phyloP scores from a whole-genome alignment of 2,329 filamentous ascomycete genomes.

The Botryotinia convoluta region DNA sequence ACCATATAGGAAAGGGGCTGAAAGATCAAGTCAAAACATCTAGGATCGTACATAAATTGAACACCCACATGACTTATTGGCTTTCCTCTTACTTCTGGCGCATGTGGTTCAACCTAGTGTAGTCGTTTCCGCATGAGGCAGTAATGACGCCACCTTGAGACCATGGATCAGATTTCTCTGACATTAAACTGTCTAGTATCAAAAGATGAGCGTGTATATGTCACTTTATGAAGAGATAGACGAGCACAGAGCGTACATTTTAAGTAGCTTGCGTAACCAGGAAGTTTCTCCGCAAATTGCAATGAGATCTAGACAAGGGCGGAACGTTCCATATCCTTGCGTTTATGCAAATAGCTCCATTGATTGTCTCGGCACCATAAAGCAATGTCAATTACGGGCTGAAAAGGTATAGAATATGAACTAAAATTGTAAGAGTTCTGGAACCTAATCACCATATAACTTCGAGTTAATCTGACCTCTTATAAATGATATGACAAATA shows the following conservation, averaged over 20 bases:
- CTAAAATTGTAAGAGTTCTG: no score
- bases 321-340: neutral
- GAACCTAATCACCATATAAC: no score
- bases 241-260: no score
- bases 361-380: neutral
- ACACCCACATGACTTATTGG: neutral
- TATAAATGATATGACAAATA: no score
- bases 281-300: neutral
- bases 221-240: no score
- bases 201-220: no score
- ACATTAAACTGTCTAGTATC: no score
- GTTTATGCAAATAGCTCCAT: neutral
- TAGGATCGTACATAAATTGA: neutral
- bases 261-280: neutral
- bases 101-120: neutral
- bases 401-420: neutral
- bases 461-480: no score
- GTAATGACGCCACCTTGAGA: neutral
- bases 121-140: neutral
- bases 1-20: neutral
- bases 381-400: neutral
- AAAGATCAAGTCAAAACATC: neutral
- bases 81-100: neutral
- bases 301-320: neutral
- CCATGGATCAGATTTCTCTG: no score